Conservation (phyloP, 495 filamentous ascomycete genomes). For the Penicillium paxilli region DNA sequence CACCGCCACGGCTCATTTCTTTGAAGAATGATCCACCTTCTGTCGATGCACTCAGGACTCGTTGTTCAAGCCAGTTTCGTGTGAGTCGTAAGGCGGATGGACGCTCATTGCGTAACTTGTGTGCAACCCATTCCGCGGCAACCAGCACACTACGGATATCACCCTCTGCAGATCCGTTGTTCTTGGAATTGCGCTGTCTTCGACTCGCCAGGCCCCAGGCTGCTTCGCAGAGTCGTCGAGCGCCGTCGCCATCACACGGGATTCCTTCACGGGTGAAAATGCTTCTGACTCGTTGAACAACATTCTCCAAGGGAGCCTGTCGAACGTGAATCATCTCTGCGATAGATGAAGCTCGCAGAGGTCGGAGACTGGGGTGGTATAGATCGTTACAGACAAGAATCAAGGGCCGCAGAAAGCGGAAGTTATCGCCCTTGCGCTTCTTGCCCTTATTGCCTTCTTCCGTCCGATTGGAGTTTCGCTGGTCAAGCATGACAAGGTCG, state of each 20-base stretch:
- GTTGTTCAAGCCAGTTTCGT: slow-evolving; percentile 78
- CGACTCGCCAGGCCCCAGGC: slow-evolving; percentile 81
- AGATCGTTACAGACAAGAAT: slow-evolving; percentile 97
- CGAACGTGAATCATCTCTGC: slow-evolving; percentile 93
- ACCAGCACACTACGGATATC: slow-evolving; percentile 93
- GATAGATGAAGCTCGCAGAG: slow-evolving; percentile 72
- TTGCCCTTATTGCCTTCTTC: slow-evolving; percentile 36
- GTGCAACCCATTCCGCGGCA: slow-evolving; percentile 91
- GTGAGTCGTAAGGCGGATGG: slow-evolving; percentile 55
- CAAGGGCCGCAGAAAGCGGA: slow-evolving; percentile 80
- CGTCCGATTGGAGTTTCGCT: slow-evolving; percentile 67
- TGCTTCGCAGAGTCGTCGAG: slow-evolving; percentile 85
- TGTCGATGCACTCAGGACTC: slow-evolving; percentile 66
- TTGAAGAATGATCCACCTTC: slow-evolving; percentile 77
- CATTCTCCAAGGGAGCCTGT: slow-evolving; percentile 81
- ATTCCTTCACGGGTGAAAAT: slow-evolving; percentile 89
- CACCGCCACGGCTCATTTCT: slow-evolving; percentile 73
- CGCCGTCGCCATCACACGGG: slow-evolving; percentile 79
- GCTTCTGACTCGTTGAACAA: slow-evolving; percentile 75
- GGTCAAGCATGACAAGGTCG: slow-evolving; percentile 80
- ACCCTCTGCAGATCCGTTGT: slow-evolving; percentile 69
- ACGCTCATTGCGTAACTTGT: slow-evolving; percentile 63
- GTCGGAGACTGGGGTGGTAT: slow-evolving; percentile 87
- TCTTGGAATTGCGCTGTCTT: slow-evolving; percentile 52
- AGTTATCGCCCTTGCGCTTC: slow-evolving; percentile 75